Percentiles rank a stretch among this genome's conserved stretches.
Conservation (phyloP, 2,329 filamentous ascomycete genomes). For the Blastomyces gilchristii region DNA sequence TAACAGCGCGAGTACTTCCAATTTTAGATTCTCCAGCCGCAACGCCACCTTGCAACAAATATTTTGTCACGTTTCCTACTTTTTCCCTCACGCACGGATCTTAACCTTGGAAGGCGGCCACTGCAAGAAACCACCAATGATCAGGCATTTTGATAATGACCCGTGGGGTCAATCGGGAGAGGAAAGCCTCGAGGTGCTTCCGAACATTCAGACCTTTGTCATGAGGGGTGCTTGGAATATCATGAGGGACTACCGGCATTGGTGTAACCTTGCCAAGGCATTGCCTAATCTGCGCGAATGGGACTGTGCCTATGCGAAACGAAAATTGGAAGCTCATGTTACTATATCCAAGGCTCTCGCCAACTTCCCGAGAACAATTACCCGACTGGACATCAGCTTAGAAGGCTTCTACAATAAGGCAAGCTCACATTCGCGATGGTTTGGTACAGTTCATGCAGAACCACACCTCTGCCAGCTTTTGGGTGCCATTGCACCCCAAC, state of each 20-base stretch:
- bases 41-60: conserved; percentile 63
- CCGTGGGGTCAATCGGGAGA: conserved; percentile 22
- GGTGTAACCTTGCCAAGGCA: conserved; percentile 50
- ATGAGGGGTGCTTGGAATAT: conserved; percentile 71
- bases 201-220: conserved; percentile 55
- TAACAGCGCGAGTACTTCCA: conserved; percentile 14
- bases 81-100: conserved; percentile 52
- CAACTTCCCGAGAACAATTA: conserved; percentile 47
- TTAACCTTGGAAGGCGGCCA: conserved; percentile 68
- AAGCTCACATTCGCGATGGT: conserved; percentile 45
- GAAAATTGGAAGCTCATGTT: conserved; percentile 63
- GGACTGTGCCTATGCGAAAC: conserved; percentile 52
- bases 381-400: conserved; percentile 56
- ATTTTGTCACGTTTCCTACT: conserved; percentile 51
- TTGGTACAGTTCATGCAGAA: conserved; percentile 36
- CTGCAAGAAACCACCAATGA: conserved; percentile 62
- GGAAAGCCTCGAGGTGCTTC: conserved; percentile 39
- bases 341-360: conserved; percentile 56
- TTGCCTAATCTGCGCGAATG: conserved; percentile 54
- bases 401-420: conserved; percentile 62
- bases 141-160: conserved; percentile 45
- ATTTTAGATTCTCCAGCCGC: conserved; percentile 36
- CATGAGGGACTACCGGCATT: conserved; percentile 54
- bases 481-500: conserved; percentile 48
- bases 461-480: conserved; percentile 57